phyloP scores from a whole-genome alignment of 306 rosid genomes.

The Trifolium fragiferum region DNA sequence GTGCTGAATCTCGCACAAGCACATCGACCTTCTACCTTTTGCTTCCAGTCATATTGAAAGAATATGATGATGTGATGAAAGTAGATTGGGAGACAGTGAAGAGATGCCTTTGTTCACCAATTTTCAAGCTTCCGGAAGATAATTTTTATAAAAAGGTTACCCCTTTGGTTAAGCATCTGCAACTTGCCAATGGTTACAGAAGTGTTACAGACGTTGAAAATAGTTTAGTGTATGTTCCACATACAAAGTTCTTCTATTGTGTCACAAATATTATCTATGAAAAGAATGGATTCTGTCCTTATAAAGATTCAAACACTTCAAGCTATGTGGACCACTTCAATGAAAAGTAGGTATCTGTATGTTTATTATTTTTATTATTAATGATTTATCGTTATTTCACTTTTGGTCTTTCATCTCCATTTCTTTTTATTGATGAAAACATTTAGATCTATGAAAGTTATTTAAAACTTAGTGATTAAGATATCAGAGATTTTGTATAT shows the following conservation, averaged over 20 bases:
- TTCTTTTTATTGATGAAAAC: conserved; percentile 34
- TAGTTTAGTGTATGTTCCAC: conserved; percentile 80
- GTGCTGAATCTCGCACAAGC: conserved; percentile 42
- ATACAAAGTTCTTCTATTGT: conserved; percentile 61
- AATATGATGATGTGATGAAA: conserved; percentile 44
- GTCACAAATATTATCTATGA: conserved; percentile 51
- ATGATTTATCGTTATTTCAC: conserved; percentile 23
- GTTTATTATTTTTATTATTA: neutral
- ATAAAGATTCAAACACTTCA: conserved; percentile 46
- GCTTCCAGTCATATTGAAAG: conserved; percentile 73
- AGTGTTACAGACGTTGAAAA: conserved; percentile 63
- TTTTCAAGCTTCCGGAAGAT: conserved; percentile 61
- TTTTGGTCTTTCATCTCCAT: conserved; percentile 35
- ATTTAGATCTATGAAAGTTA: neutral
- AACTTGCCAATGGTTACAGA: conserved; percentile 71
- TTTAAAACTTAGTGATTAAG: conserved; percentile 28
- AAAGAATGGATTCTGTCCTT: conserved; percentile 68
- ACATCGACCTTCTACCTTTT: conserved; percentile 76
- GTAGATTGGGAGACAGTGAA: conserved; percentile 79
- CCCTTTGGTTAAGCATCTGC: conserved; percentile 48
- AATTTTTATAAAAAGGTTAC: conserved; percentile 25
- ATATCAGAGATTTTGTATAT: conserved; percentile 5
- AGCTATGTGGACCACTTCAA: conserved; percentile 58
- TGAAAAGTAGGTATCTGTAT: conserved; percentile 57
- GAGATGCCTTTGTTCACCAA: conserved; percentile 79